Conservation (phyloP, 1,139 yeast species). For the Saccharomycopsis crataegensis region DNA sequence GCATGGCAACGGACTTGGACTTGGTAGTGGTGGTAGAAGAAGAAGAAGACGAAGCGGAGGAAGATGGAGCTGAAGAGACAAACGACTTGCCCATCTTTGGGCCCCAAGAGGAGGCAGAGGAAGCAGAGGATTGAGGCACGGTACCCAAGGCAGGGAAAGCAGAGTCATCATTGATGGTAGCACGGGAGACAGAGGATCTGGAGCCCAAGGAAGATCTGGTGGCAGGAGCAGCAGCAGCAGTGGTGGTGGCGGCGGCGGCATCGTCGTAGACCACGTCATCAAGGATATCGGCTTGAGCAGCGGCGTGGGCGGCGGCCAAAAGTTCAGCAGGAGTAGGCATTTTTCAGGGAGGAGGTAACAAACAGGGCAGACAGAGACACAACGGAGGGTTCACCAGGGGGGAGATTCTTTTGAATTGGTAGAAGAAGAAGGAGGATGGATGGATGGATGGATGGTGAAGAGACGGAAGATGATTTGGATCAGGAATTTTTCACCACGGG, state of each 20-base stretch:
- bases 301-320: constrained; percentile 21
- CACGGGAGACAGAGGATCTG: constrained; percentile 20
- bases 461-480: neutral
- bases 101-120: constrained; percentile 34
- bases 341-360: neutral
- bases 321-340: constrained; percentile 21
- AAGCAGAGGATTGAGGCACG: constrained; percentile 26
- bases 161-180: constrained; percentile 36
- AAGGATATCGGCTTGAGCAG: constrained; percentile 12
- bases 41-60: constrained; percentile 28
- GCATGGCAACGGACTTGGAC: constrained; percentile 26
- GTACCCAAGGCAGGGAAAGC: constrained; percentile 75
- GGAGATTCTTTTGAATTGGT: neutral
- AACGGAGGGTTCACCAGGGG: neutral
- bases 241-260: too few species aligned
- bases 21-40: constrained; percentile 24
- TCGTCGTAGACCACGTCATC: constrained; percentile 3
- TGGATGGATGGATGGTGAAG: too few species aligned
- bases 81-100: constrained; percentile 29
- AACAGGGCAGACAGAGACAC: neutral
- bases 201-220: constrained; percentile 4
- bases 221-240: constrained; percentile 11
- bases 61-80: constrained; percentile 28
- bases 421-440: too few species aligned
- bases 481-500: too few species aligned